A percentile compares a stretch with the other conserved stretches of the same genome.
These are phyloP conservation scores for Phycomyces nitens DNA, from an alignment of 192 early-diverging fungal species.

Conservation along the genomic window DNA sequence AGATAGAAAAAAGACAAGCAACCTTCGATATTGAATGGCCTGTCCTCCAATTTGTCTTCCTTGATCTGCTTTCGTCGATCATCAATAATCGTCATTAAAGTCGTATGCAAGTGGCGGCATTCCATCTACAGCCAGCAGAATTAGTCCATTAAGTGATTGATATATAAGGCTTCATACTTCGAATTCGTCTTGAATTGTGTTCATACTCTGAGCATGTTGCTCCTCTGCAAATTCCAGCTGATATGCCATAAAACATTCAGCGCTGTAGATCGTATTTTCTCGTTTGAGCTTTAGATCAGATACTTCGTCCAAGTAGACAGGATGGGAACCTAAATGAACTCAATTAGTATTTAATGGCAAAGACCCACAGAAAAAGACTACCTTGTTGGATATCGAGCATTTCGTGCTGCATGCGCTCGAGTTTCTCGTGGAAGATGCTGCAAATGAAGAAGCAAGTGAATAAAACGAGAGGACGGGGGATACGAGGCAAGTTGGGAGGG, in stretches of 20 bases:
- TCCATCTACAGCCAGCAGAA: slow-evolving; percentile 15
- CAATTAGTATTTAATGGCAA: background rate
- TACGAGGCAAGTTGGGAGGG: too few species aligned
- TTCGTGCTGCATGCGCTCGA: slow-evolving; percentile 25
- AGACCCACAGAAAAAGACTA: slow-evolving; percentile 6
- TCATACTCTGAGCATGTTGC: slow-evolving; percentile 12
- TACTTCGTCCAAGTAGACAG: slow-evolving; percentile 19
- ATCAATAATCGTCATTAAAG: slow-evolving; percentile 20
- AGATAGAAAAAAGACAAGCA: background rate
- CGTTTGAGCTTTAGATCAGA: slow-evolving; percentile 18
- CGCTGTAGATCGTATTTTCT: slow-evolving; percentile 22
- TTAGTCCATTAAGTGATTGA: background rate
- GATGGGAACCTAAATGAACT: slow-evolving; percentile 21
- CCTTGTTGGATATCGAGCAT: slow-evolving; percentile 21
- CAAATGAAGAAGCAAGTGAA: background rate
- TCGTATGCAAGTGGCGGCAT: slow-evolving; percentile 21
- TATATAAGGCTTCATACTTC: slow-evolving; percentile 10
- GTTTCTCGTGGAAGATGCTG: slow-evolving; percentile 30
- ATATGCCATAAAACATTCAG: slow-evolving; percentile 23
- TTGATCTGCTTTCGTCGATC: slow-evolving; percentile 30
- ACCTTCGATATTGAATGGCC: background rate
- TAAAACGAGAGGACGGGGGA: too few species aligned
- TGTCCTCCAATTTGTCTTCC: slow-evolving; percentile 22
- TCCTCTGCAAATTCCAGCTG: slow-evolving; percentile 23
- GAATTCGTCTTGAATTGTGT: slow-evolving; percentile 26